A percentile compares a stretch with the other conserved stretches of the same genome.
Conservation (phyloP, 202 grass and related monocot genomes). For the Thinopyrum obtusiflorum region DNA sequence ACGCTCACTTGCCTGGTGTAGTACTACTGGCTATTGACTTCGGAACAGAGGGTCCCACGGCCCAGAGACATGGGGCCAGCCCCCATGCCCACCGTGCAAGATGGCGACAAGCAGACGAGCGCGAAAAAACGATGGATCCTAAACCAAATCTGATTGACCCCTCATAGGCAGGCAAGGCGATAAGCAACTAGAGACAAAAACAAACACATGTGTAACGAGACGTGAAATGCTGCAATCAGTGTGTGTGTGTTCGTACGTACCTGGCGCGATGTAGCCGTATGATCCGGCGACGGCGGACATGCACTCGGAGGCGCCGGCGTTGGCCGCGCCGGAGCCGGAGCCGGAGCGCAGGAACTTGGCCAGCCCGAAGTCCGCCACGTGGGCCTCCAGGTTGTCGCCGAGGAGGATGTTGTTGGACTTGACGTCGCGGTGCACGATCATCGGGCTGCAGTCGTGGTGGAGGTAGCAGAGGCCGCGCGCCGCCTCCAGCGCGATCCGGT, state of each 20-base stretch:
- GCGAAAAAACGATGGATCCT: background rate
- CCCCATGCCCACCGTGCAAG: background rate
- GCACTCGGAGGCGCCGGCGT: conserved; percentile 52
- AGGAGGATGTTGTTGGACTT: conserved; percentile 98
- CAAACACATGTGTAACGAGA: background rate
- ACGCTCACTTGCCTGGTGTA: background rate
- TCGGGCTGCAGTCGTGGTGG: conserved; percentile 85
- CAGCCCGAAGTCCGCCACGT: conserved; percentile 91
- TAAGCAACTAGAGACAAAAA: background rate
- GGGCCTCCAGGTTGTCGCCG: conserved; percentile 63
- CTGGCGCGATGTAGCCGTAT: conserved; percentile 97
- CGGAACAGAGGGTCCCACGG: background rate
- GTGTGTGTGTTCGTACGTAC: conserved; percentile 39
- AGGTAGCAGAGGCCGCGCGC: conserved; percentile 91
- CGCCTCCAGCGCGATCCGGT: conserved; percentile 76
- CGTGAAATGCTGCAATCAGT: background rate
- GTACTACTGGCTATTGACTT: conserved; percentile 19
- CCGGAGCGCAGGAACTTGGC: conserved; percentile 74
- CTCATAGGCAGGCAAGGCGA: background rate
- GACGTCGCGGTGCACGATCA: conserved; percentile 92
- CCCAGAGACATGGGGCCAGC: background rate
- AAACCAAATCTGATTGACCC: conserved; percentile 4
- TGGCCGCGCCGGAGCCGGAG: background rate
- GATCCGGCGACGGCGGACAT: conserved; percentile 97
- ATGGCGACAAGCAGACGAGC: background rate